Base-by-base conservation (phyloP, 345 rosid species). In the Sapria himalayana region DNA sequence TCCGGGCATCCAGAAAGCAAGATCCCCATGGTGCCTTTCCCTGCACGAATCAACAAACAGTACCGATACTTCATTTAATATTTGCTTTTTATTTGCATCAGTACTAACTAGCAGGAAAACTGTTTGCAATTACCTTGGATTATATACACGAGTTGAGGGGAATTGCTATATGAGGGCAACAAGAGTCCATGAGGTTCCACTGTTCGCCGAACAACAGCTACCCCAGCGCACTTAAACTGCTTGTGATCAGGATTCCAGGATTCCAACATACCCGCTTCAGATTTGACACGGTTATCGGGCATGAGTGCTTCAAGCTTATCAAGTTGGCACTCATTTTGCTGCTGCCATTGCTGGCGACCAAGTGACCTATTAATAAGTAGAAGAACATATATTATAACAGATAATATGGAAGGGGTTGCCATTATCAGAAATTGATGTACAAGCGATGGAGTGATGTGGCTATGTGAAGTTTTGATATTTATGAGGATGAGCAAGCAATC, bases 171-270 rank as follows among this genome's bases (percentile, higher is more conserved):
- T 7, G 59, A 25, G 9, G 76, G 76, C 41, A 69, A 50, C 10
- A 65, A 43, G 27, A 72, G 59, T 9, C 75, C 73, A 7, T 35
- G 39, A 9, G 6, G 33, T 3, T 46, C 16, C 39, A 72, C 52
- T 6, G 15, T 49, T 16, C 62, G 78, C 34, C 74, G 61, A 29
- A 64, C 12, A 17, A 48, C 54, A 0, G 43, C 70, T 15, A 56
- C 74, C 7, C 63, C 70, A 10, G 68, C 71, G 24, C 75, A 69
- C 34, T 42, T 53, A 45, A 69, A 45, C 39, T 69, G 68, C 7
- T 56, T 34, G 5, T 60, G 48, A 13, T 50, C 49, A 41, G 52
- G 62, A 22, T 65, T 64, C 70, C 68, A 69, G 13, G 63, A 46
- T 39, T 69, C 70, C 2, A 64, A 50, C 20, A 29, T 21, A 9